Percentiles rank a stretch among this genome's conserved stretches.
Evolutionary conservation across 331 rosid genomes (phyloP).

Genomic region (Prunus yedoensis): DNA sequence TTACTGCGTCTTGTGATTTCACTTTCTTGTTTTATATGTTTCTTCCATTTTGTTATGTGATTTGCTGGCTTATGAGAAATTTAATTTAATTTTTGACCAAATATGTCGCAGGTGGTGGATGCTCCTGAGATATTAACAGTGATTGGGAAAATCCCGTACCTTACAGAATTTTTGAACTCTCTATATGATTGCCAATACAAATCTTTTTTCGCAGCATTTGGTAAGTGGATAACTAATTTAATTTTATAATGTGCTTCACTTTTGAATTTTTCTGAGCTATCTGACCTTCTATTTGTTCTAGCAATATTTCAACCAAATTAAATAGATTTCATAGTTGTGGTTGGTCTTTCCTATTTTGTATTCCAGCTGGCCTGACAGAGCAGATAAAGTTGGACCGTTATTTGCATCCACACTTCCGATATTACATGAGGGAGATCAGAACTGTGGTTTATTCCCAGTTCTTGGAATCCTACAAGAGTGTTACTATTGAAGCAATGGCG

Average conservation of each 20-base stretch:
- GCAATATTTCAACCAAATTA: conserved; percentile 4
- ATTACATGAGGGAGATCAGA: conserved; percentile 95
- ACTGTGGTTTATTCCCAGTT: conserved; percentile 85
- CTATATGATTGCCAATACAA: conserved; percentile 83
- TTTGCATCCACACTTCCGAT: conserved; percentile 87
- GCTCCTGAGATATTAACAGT: conserved; percentile 96
- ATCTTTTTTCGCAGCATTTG: conserved; percentile 88
- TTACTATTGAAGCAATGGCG: conserved; percentile 96
- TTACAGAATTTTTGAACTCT: conserved; percentile 80
- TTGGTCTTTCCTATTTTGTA: background rate
- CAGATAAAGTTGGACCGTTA: conserved; percentile 93
- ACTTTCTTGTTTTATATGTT: background rate
- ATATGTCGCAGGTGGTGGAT: conserved; percentile 72
- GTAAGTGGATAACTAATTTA: conserved; percentile 44
- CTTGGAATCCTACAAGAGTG: conserved; percentile 96
- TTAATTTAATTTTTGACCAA: background rate
- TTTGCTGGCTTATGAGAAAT: background rate
- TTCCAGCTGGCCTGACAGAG: conserved; percentile 80
- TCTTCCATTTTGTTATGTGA: conserved; percentile 2
- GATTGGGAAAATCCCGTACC: conserved; percentile 85
- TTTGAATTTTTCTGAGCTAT: background rate
- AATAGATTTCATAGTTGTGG: conserved; percentile 10
- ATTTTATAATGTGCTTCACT: background rate
- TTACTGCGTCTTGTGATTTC: background rate
- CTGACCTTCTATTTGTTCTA: background rate